Conservation (phyloP, 1,284 basidiomycete genomes). For the Retiboletus flavoniger region DNA sequence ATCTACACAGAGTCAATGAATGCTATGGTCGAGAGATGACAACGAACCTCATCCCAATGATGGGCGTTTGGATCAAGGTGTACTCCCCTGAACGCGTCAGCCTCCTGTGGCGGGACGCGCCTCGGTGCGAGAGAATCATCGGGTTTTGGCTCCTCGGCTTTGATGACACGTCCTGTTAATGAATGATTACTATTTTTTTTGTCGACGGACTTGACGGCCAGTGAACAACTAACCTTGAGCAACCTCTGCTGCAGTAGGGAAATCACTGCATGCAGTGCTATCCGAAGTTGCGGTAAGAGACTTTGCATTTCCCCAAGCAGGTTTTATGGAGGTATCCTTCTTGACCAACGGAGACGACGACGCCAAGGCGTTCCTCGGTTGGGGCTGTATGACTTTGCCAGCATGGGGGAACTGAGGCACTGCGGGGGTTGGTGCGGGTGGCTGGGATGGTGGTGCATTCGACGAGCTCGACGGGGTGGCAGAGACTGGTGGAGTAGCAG, state of each 20-base stretch:
- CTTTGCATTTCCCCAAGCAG: slow-evolving; percentile 64
- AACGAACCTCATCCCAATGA: slow-evolving; percentile 92
- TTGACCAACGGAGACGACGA: slow-evolving; percentile 39
- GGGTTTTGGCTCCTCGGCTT: slow-evolving; percentile 35
- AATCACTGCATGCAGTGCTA: slow-evolving; percentile 55
- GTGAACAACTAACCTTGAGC: slow-evolving; percentile 60
- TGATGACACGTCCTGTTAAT: slow-evolving; percentile 20
- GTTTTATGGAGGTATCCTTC: slow-evolving; percentile 48
- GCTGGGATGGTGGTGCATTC: slow-evolving; percentile 36
- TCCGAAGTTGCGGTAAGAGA: slow-evolving; percentile 39
- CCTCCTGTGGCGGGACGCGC: slow-evolving; percentile 68
- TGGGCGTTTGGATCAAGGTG: slow-evolving; percentile 90
- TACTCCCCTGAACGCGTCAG: slow-evolving; percentile 89
- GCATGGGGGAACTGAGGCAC: slow-evolving; percentile 53
- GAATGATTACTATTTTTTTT: slow-evolving; percentile 11
- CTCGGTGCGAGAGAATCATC: slow-evolving; percentile 35
- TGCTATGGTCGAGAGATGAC: not conserved
- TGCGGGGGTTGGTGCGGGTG: slow-evolving; percentile 32
- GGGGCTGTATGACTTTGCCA: slow-evolving; percentile 70
- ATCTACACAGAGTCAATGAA: slow-evolving; percentile 45
- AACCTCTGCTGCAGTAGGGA: slow-evolving; percentile 92
- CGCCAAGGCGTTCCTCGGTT: slow-evolving; percentile 45
- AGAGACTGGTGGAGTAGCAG: slow-evolving; percentile 53
- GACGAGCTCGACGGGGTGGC: slow-evolving; percentile 44
- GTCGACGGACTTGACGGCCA: not conserved